Evolutionary conservation across 768 basidiomycete species (phyloP), one percentile per base, ranked within the genome.

Genomic region (Phanerodontia chrysosporium): DNA sequence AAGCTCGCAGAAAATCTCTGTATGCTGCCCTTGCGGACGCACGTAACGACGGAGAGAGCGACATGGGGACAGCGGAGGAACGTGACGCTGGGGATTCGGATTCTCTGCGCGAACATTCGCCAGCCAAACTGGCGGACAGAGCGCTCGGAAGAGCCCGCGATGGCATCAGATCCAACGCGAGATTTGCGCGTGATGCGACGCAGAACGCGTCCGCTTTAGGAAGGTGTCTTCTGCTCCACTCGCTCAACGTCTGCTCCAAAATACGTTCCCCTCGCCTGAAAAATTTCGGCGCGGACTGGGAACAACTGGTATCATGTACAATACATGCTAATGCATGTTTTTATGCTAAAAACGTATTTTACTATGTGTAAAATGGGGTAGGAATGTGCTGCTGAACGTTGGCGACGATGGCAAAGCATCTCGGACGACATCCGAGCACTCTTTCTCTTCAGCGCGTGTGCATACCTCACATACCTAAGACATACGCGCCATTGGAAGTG

Each of bases 21-120:
- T 94, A 94, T 16, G 87, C 87, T 30, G 90, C 79, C 49, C 90
- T 83, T 21, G 87, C 87, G 10, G 83, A 79, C 30, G 87, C 84
- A 66, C 74, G 80, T 42, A 92, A 78, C 9, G 67, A 45, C 30
- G 66, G 58, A 8, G 68, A 58, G 51, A 60, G 57, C 58, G 67
- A 66, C 70, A 71, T 71, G 63, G 25, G 21, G 22, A 12, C n/a
- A 7, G 48, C 1, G 1, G 25, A 10, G 25, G 48, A 29, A n/a
- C 49, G 49, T 28, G 49, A 32, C 49, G 49, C 49, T 30, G 49
- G 32, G 49, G 49, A 30, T 42, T 42, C 39, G 49, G 49, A 30
- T 42, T 42, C 39, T 42, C 39, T 27, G 16, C 27, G 44, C 39
- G 36, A 45, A 58, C 22, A 49, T 35, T 49, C 58, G 58, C 25